Evolutionary conservation across 345 rosid genomes (phyloP).

Genomic region (Theobroma cacao): DNA sequence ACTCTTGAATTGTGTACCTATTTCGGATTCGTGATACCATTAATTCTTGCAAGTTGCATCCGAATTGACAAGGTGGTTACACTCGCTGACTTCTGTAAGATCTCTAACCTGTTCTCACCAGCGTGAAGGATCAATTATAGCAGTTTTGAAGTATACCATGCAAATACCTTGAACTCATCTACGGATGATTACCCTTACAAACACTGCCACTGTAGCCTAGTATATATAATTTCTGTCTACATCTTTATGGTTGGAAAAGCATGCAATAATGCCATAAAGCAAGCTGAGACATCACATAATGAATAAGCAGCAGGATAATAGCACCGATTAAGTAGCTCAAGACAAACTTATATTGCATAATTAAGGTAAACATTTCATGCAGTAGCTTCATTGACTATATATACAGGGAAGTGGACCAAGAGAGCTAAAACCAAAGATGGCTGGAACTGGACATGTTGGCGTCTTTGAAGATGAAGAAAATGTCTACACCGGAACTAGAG

Average conservation of each 20-base stretch:
- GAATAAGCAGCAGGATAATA: neutral
- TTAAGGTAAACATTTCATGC: neutral
- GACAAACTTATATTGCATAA: neutral
- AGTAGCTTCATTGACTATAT: neutral
- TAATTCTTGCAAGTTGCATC: slow-evolving; percentile 8
- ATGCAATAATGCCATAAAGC: neutral
- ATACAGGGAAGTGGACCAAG: neutral
- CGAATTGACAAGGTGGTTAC: neutral
- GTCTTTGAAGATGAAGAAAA: slow-evolving; percentile 4
- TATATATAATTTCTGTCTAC: neutral
- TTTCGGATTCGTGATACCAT: neutral
- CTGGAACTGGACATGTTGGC: slow-evolving; percentile 1
- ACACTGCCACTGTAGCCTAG: neutral
- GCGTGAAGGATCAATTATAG: neutral
- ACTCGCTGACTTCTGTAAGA: neutral
- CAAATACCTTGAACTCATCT: neutral
- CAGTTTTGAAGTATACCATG: neutral
- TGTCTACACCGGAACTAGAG: slow-evolving; percentile 8
- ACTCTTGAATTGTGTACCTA: neutral
- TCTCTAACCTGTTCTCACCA: neutral
- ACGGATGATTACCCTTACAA: neutral
- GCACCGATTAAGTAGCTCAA: slow-evolving; percentile 9
- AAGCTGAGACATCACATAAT: neutral
- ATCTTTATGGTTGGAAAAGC: neutral
- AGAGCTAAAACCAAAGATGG: slow-evolving; percentile 5